Evolutionary conservation across 1,284 basidiomycete genomes (phyloP).

Genomic region (Singerocomus inundabilis): DNA sequence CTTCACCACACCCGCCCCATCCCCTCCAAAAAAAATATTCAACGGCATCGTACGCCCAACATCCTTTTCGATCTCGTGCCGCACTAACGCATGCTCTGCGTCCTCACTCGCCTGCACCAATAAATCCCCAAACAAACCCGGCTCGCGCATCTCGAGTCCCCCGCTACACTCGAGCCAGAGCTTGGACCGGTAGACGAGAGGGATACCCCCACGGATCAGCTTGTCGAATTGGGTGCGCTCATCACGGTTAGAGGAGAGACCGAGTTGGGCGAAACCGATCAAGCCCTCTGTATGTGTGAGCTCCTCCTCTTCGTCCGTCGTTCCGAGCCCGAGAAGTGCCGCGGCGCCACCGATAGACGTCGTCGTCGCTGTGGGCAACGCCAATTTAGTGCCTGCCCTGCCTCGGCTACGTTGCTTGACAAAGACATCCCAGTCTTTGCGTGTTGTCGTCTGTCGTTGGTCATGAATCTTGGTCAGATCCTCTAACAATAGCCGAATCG

Average conservation of each 20-base stretch:
- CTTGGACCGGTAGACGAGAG: constrained; percentile 84
- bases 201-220: constrained; percentile 83
- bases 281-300: constrained; percentile 72
- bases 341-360: constrained; percentile 36
- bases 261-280: constrained; percentile 88
- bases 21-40: constrained; percentile 95
- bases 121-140: constrained; percentile 88
- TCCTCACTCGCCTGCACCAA: constrained; percentile 54
- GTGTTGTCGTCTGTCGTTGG: constrained; percentile 68
- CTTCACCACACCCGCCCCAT: constrained; percentile 92
- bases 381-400: constrained; percentile 31
- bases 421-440: constrained; percentile 88
- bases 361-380: constrained; percentile 6
- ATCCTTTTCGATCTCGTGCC: constrained; percentile 91
- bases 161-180: constrained; percentile 93
- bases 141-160: constrained; percentile 87
- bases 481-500: constrained; percentile 74
- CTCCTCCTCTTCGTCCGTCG: constrained; percentile 65
- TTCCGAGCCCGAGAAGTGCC: constrained; percentile 62
- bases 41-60: constrained; percentile 92
- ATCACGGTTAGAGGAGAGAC: constrained; percentile 67
- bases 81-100: constrained; percentile 51
- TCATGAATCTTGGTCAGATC: constrained; percentile 88
- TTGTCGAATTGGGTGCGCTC: constrained; percentile 79
- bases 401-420: constrained; percentile 64